phyloP scores from a whole-genome alignment of 2,329 filamentous ascomycete species.

The Trichoderma afroharzianum region DNA sequence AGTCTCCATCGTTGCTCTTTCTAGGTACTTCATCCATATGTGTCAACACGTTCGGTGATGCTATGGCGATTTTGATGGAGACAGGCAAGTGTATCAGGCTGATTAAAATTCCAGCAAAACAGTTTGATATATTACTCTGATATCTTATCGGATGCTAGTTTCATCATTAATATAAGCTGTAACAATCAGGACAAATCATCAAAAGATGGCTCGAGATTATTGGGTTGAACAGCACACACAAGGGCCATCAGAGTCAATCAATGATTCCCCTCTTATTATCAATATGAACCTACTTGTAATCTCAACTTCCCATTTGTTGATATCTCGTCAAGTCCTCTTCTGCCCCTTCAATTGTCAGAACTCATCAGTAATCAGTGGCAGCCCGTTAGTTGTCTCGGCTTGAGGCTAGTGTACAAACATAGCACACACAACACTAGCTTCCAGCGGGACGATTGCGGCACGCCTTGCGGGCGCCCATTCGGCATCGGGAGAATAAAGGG shows the following conservation, averaged over 20 bases:
- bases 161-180: not conserved
- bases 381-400: not conserved
- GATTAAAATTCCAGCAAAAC: not conserved
- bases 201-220: not conserved
- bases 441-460: constrained; percentile 6
- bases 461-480: constrained; percentile 10
- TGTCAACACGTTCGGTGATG: not conserved
- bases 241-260: not conserved
- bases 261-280: not conserved
- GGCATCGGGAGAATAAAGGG: constrained; percentile 5
- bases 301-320: not conserved
- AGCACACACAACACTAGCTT: not conserved
- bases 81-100: not conserved
- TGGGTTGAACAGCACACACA: not conserved
- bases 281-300: not conserved
- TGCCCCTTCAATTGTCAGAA: not conserved
- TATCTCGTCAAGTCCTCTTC: not conserved
- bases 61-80: not conserved
- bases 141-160: not conserved
- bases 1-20: not conserved
- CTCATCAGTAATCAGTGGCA: not conserved
- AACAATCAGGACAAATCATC: not conserved
- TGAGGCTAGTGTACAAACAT: not conserved
- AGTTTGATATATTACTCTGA: not conserved
- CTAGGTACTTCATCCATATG: not conserved